Conservation (phyloP, 768 basidiomycete species). For the Collybia sp. region DNA sequence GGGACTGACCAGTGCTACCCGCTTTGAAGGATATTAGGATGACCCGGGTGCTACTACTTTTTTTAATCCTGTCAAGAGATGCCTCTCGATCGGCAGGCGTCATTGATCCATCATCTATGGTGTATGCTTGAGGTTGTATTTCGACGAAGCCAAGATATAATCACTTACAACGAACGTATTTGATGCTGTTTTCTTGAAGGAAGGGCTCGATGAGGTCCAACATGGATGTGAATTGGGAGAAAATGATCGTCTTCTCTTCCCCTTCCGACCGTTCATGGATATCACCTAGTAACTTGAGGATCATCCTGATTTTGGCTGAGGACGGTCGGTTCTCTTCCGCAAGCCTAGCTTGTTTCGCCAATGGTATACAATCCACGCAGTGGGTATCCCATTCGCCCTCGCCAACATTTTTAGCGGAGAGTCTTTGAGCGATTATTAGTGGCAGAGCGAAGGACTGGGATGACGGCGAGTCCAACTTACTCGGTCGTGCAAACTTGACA, state of each 20-base stretch:
- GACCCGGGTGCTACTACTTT: conserved; percentile 50
- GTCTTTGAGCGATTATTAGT: conserved; percentile 20
- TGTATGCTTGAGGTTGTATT: conserved; percentile 2
- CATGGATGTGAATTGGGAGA: conserved; percentile 90
- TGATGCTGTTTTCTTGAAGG: conserved; percentile 59
- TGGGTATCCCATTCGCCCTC: conserved; percentile 37
- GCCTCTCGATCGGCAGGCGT: conserved; percentile 68
- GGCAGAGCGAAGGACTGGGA: neutral
- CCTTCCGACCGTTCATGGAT: conserved; percentile 54
- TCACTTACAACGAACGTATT: conserved; percentile 81
- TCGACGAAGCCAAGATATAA: conserved; percentile 1
- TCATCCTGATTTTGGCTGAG: conserved; percentile 86
- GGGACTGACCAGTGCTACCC: conserved; percentile 74
- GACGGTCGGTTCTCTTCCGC: conserved; percentile 55
- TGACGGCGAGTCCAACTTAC: conserved; percentile 35
- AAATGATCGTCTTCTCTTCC: conserved; percentile 92
- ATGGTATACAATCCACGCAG: conserved; percentile 56
- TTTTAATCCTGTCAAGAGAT: conserved; percentile 70
- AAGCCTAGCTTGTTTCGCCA: conserved; percentile 43
- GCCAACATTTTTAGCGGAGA: conserved; percentile 31
- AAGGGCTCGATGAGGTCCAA: conserved; percentile 86
- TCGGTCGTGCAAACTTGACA: conserved; percentile 74
- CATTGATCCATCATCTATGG: conserved; percentile 87
- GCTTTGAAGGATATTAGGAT: conserved; percentile 97
- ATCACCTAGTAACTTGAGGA: conserved; percentile 64